Evolutionary conservation across 352 stramenopile species (phyloP), one percentile per base, ranked within the genome.

Genomic region (Elongisporangium undulatum): DNA sequence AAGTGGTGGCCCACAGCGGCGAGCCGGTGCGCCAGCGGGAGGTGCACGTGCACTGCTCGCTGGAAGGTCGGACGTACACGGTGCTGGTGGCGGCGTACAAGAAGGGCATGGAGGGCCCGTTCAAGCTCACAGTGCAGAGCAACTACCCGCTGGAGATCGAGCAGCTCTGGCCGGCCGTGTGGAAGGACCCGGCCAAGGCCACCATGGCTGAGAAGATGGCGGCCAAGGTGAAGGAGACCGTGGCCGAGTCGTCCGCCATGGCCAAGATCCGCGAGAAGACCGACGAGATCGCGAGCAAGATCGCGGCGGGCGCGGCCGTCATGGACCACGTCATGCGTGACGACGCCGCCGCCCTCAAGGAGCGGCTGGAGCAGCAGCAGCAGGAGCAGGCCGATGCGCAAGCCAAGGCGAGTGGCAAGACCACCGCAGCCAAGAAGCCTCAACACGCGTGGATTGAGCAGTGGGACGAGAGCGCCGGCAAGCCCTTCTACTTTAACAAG

Each of bases 401-500:
- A 62, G 51, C 38, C 57, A 53, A 55, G 24, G 38, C 57, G 60
- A 19, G 50, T 61, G 15, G 71, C 49, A 68, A 66, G 49, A 23
- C 49, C 5, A 41, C 49, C 4, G 24, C 53, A 20, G 21, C 62
- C 2, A 59, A 67, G 23, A 63, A 52, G 4, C 61, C 55, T 17
- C 68, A 72, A 49, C 39, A 63, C 2, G 45, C 67, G 16, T 96
- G 87, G 87, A 70, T 92, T 17, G 82, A 93, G 65, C 75, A 92
- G 62, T 92, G 83, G 79, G 85, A 96, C 66, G 83, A 90, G 34
- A 69, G 56, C 22, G 58, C 71, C 21, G 81, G 82, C 52, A 92
- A 93, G 62, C 74, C 80, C 5, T 96, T 93, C 59, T 96, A 96
- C 79, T 96, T 79, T 55, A 94, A 96, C 72, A 87, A 87, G 58